These are phyloP conservation scores for Ophiocordyceps australis DNA, from an alignment of 2,329 filamentous ascomycete genomes.

Conservation along the genomic window DNA sequence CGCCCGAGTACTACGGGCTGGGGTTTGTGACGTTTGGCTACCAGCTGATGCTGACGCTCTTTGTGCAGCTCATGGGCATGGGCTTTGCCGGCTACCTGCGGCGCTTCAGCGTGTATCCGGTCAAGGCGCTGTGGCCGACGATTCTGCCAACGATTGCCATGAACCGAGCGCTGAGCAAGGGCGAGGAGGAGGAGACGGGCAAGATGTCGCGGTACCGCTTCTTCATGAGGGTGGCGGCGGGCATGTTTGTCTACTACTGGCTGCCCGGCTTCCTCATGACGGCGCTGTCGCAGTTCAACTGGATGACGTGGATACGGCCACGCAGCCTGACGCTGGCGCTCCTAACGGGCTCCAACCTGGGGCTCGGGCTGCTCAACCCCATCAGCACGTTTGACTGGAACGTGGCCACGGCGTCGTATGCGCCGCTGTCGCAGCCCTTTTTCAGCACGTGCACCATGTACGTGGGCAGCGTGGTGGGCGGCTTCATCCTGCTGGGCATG, in stretches of 20 bases:
- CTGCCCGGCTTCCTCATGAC: slow-evolving; percentile 30
- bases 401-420: slow-evolving; percentile 17
- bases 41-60: slow-evolving; percentile 24
- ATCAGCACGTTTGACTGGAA: slow-evolving; percentile 22
- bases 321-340: slow-evolving; percentile 18
- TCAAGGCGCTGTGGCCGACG: slow-evolving; percentile 31
- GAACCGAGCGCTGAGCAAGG: slow-evolving; percentile 19
- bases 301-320: slow-evolving; percentile 36
- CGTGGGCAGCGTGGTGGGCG: slow-evolving; percentile 14
- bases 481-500: slow-evolving; percentile 18
- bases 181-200: slow-evolving; percentile 12
- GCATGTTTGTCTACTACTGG: slow-evolving; percentile 34
- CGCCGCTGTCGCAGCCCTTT: slow-evolving; percentile 15
- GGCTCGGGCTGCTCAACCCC: slow-evolving; percentile 17
- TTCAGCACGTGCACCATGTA: slow-evolving; percentile 21
- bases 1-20: slow-evolving; percentile 24
- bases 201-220: slow-evolving; percentile 23
- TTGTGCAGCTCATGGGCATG: slow-evolving; percentile 34
- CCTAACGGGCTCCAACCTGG: slow-evolving; percentile 22
- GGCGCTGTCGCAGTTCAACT: slow-evolving; percentile 29
- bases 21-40: slow-evolving; percentile 22
- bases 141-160: slow-evolving; percentile 27
- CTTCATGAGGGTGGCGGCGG: slow-evolving; percentile 20
- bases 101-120: slow-evolving; percentile 31
- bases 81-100: slow-evolving; percentile 31